Percentiles rank a stretch among this genome's conserved stretches.
Evolutionary conservation across 306 rosid species (phyloP).

Genomic region (Rosa chinensis): DNA sequence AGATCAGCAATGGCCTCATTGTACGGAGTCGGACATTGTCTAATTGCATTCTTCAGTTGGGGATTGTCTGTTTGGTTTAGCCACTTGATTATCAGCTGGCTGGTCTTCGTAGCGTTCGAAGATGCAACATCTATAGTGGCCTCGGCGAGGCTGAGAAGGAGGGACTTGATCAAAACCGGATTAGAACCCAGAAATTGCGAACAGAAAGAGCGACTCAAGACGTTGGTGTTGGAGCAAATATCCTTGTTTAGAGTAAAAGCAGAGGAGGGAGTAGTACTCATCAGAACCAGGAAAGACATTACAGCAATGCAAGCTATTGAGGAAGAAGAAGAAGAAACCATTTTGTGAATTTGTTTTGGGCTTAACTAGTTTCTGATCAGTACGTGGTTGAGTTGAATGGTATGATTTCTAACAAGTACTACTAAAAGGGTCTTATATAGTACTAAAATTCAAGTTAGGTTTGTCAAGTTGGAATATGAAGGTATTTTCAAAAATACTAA

Average conservation of each 20-base stretch:
- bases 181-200: neutral
- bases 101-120: neutral
- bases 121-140: neutral
- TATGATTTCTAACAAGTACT: neutral
- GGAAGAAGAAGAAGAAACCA: neutral
- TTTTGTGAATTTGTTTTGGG: neutral
- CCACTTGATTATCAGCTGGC: constrained; percentile 2
- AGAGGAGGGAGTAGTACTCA: neutral
- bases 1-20: neutral
- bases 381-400: neutral
- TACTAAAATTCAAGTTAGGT: neutral
- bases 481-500: neutral
- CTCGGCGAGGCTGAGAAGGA: constrained; percentile 5
- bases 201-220: neutral
- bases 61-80: neutral
- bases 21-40: neutral
- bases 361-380: neutral
- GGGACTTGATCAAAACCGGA: neutral
- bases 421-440: neutral
- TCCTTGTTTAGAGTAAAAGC: neutral
- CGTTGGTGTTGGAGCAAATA: neutral
- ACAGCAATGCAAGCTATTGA: neutral
- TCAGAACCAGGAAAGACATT: neutral
- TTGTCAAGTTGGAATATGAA: neutral
- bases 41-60: neutral